Evolutionary conservation across 495 filamentous ascomycete genomes (phyloP).

Genomic region (Podospora pseudopauciseta): DNA sequence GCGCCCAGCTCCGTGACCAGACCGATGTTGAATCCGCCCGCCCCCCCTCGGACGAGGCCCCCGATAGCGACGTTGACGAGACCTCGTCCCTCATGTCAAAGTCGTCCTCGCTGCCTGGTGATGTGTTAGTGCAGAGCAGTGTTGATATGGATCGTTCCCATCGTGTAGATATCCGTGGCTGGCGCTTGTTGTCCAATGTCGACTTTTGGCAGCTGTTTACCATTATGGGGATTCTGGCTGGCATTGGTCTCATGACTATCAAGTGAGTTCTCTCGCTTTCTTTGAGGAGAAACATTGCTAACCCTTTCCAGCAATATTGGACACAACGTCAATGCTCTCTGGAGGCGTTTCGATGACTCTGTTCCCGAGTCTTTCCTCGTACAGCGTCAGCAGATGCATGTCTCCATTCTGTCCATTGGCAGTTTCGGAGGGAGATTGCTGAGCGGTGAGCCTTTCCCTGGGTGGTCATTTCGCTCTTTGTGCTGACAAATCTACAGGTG

Average conservation of each 20-base stretch:
- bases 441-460: constrained; percentile 52
- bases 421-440: constrained; percentile 78
- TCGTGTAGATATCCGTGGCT: constrained; percentile 85
- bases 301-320: constrained; percentile 77
- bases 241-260: constrained; percentile 97
- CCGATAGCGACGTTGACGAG: constrained; percentile 57
- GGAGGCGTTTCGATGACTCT: constrained; percentile 76
- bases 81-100: constrained; percentile 79
- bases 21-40: constrained; percentile 38
- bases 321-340: constrained; percentile 75
- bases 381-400: constrained; percentile 82
- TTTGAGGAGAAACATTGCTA: constrained; percentile 28
- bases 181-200: constrained; percentile 65
- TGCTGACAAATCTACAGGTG: constrained; percentile 48
- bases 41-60: constrained; percentile 25
- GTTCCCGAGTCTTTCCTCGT: constrained; percentile 72
- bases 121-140: constrained; percentile 50
- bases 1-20: constrained; percentile 21
- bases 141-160: constrained; percentile 56
- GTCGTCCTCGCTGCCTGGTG: constrained; percentile 46
- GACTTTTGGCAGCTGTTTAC: constrained; percentile 91
- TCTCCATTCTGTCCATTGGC: constrained; percentile 83
- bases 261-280: constrained; percentile 60
- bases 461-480: neutral
- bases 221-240: constrained; percentile 82